Evolutionary conservation across 495 filamentous ascomycete species (phyloP), one percentile per base, ranked within the genome.

Genomic region (Staphylotrichum longicolle): DNA sequence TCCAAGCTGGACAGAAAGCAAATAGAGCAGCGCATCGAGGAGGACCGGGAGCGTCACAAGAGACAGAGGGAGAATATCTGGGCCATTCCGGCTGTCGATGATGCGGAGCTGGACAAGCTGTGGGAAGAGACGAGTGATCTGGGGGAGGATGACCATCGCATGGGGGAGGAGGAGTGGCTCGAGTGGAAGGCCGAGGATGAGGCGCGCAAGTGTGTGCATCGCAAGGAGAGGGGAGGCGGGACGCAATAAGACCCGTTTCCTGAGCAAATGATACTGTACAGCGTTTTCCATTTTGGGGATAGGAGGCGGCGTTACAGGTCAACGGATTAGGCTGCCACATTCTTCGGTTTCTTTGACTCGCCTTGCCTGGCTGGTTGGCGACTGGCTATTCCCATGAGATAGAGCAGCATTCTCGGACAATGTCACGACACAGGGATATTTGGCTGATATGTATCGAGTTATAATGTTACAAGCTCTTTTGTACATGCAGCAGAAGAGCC

Each of bases 11-110:
- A 97, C 68, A 93, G 91, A 72, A 83, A 86, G 58, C 87, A 93
- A 77, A 89, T 96, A 41, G 91, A 97, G 75, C 93, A 97, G 77
- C 76, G 94, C 54, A 97, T 98, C 63, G 95, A 98, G 64, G 94
- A 98, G 70, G 94, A 98, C 74, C 80, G 94, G 7, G 95, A 98
- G 72, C 81, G 94, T 45, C 96, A 98, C 74, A 98, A 98, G 78
- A 77, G 94, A 42, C 77, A 90, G 62, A 74, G 94, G 14, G 94
- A 98, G 72, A 88, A 83, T 65, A 93, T 93, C 70, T 98, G 95
- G 94, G 88, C 90, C 3, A 85, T 96, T 3, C 83, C 80, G 51
- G 76, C 77, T 7, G 85, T 88, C 35, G 80, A 85, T 5, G 84
- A 90, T 65, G 86, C 87, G 60, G 85, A 91, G 59, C 84, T 84